Evolutionary conservation across 768 basidiomycete species (phyloP), one percentile per base, ranked within the genome.

Genomic region (Mycena indigotica): DNA sequence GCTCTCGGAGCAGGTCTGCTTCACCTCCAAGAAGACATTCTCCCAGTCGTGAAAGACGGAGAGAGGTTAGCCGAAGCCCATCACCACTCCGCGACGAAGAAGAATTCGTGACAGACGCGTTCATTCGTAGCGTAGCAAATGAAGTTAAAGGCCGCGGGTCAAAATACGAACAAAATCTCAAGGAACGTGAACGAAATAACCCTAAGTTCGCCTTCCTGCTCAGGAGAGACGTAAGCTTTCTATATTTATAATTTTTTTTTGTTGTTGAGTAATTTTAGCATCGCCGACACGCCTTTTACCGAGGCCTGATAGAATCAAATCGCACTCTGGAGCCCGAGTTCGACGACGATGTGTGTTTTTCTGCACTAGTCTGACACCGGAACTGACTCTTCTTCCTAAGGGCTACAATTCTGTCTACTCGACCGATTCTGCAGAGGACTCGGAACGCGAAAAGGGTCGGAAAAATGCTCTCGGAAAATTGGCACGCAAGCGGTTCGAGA

Each of bases 401-500:
- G 92, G 93, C 6, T 91, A 92, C 68, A 89, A 92, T 65, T 93
- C 91, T 1, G 77, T 91, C 3, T 93, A 91, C 70, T 94, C 95
- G 0, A 93, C 91, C 19, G 97, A 98, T 73, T 93, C 94, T 32
- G 93, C 87, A 5, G 95, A 98, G 70, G 95, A 97, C 55, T 91
- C 90, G 2, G 97, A 99, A 66, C 81, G 86, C 21, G 95, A 99
- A 69, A 84, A 86, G 17, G 80, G 79, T 2, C 83, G 85, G 35
- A 96, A 91, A 75, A 91, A 80, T 45, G 77, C 77, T 21, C 79
- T 99, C 1, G 94, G 94, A 3, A 86, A 80, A 67, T 73, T 92
- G 23, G 92, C 95, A 24, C 82, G 90, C 52, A 85, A 83, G 59
- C 80, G 95, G 53, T 95, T 98, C 65, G 93, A 97, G 73, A 85